Evolutionary conservation across 208 protist species (phyloP).

Genomic region (Trypanosoma vivax): DNA sequence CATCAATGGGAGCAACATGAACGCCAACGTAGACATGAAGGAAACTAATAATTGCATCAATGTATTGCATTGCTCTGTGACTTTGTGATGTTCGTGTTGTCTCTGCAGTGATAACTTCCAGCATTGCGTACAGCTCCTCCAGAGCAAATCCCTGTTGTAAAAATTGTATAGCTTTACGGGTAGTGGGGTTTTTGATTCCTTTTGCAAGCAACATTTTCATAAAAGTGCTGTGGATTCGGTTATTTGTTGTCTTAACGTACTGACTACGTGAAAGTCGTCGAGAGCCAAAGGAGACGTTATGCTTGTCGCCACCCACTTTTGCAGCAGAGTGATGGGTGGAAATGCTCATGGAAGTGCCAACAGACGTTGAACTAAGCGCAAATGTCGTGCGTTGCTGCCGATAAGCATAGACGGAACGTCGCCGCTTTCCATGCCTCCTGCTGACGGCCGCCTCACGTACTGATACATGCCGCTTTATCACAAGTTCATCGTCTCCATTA

Average conservation of each 20-base stretch:
- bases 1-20: conserved; percentile 39
- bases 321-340: too few relatives aligned
- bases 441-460: too few relatives aligned
- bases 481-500: neutral
- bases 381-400: too few relatives aligned
- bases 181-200: conserved; percentile 18
- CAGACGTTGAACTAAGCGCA: too few relatives aligned
- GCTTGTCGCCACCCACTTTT: too few relatives aligned
- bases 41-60: conserved; percentile 55
- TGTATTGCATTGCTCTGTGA: conserved; percentile 54
- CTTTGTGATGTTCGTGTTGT: conserved; percentile 47
- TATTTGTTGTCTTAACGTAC: neutral
- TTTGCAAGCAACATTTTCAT: conserved; percentile 54
- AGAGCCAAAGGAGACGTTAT: too few relatives aligned
- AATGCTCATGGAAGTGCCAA: too few relatives aligned
- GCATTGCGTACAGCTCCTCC: conserved; percentile 64
- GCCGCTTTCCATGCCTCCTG: too few relatives aligned
- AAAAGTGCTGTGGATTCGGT: conserved; percentile 44
- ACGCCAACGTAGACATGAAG: conserved; percentile 49
- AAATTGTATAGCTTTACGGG: conserved; percentile 30
- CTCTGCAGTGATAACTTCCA: conserved; percentile 53
- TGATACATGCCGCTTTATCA: too few relatives aligned
- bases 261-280: too few relatives aligned
- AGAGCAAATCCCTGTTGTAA: conserved; percentile 59
- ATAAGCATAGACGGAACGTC: too few relatives aligned